Evolutionary conservation across 169 alveolate genomes (phyloP).

Genomic region (Plasmodium coatneyi): DNA sequence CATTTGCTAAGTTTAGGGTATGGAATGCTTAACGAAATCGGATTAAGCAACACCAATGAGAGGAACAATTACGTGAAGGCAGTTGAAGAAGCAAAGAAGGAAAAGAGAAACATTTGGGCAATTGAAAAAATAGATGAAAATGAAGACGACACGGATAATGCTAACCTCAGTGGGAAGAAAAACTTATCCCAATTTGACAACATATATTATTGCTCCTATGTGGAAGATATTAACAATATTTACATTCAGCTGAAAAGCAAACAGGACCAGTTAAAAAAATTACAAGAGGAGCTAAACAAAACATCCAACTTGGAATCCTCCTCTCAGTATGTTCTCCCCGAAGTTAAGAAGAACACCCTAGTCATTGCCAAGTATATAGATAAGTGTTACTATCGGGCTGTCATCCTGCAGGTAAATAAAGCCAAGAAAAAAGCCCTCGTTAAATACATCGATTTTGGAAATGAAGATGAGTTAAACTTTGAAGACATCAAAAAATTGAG

Average conservation of each 20-base stretch:
- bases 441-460: constrained; percentile 70
- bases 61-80: constrained; percentile 62
- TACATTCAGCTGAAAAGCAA: constrained; percentile 57
- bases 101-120: constrained; percentile 68
- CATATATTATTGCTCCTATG: constrained; percentile 63
- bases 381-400: constrained; percentile 58
- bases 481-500: constrained; percentile 43
- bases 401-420: constrained; percentile 50
- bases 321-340: background rate
- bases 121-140: constrained; percentile 9
- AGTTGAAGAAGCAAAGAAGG: constrained; percentile 70
- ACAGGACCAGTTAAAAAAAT: constrained; percentile 47
- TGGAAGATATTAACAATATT: constrained; percentile 64
- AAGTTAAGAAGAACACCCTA: constrained; percentile 49
- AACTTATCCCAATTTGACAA: constrained; percentile 35
- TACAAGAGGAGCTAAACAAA: constrained; percentile 63
- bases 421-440: constrained; percentile 44
- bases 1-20: constrained; percentile 54
- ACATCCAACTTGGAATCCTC: background rate
- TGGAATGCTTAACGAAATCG: constrained; percentile 59
- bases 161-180: constrained; percentile 6
- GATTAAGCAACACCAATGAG: constrained; percentile 56
- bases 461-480: constrained; percentile 66
- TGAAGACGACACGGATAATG: background rate
- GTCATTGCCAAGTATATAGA: constrained; percentile 68